Evolutionary conservation across 345 rosid species (phyloP).

Genomic region (Combretum micranthum): DNA sequence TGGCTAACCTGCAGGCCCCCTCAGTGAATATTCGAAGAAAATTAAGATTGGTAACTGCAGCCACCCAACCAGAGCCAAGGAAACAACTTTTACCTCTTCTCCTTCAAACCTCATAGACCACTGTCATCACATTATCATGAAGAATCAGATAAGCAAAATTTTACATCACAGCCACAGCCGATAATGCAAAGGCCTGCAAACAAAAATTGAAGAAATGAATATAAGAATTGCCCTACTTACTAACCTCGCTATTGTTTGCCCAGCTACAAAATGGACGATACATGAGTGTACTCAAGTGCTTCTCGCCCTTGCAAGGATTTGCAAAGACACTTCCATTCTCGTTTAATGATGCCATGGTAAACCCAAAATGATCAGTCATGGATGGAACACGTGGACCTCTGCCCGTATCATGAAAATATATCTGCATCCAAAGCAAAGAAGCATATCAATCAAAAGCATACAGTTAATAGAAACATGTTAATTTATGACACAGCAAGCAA

Average conservation of each 20-base stretch:
- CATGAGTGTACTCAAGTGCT: conserved; percentile 88
- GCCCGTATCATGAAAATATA: conserved; percentile 94
- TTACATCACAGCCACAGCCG: neutral
- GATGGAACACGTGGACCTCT: conserved; percentile 89
- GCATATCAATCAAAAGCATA: neutral
- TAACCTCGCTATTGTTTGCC: conserved; percentile 91
- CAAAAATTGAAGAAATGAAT: conserved; percentile 4
- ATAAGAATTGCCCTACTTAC: conserved; percentile 4
- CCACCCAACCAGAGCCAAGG: conserved; percentile 88
- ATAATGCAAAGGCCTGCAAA: neutral
- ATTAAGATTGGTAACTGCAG: conserved; percentile 89
- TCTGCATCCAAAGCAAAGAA: conserved; percentile 35
- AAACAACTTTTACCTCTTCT: conserved; percentile 91
- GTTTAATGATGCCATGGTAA: conserved; percentile 86
- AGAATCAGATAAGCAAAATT: neutral
- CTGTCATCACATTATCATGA: conserved; percentile 32
- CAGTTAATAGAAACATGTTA: too few species aligned
- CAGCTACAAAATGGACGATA: conserved; percentile 85
- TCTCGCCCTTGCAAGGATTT: conserved; percentile 87
- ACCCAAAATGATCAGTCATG: conserved; percentile 94
- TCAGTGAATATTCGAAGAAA: conserved; percentile 77
- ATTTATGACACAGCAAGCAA: too few species aligned
- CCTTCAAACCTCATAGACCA: conserved; percentile 99
- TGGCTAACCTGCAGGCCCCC: conserved; percentile 91
- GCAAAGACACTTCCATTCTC: conserved; percentile 93